phyloP scores from a whole-genome alignment of 176 grass and related monocot species.

The Triticum urartu region DNA sequence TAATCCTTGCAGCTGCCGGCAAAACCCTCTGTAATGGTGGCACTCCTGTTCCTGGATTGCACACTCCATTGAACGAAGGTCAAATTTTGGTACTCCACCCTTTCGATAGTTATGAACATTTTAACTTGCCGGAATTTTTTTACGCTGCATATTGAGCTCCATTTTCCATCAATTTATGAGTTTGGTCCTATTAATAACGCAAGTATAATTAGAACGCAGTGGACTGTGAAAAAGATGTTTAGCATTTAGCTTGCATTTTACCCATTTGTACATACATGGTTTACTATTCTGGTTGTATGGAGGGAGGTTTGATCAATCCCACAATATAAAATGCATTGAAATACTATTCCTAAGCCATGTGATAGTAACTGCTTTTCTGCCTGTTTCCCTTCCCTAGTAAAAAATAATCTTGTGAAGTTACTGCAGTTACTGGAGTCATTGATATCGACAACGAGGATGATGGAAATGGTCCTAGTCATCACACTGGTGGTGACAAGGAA shows the following conservation, averaged over 20 bases:
- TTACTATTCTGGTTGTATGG: neutral
- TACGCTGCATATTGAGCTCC: constrained; percentile 7
- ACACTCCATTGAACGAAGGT: constrained; percentile 5
- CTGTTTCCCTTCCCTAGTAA: neutral
- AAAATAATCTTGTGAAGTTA: neutral
- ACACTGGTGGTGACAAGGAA: neutral
- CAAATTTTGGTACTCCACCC: constrained; percentile 28
- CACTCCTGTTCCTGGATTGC: constrained; percentile 15
- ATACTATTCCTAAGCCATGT: constrained; percentile 13
- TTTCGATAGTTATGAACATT: constrained; percentile 11
- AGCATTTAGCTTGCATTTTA: constrained; percentile 5
- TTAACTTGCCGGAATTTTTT: constrained; percentile 3
- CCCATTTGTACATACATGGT: neutral
- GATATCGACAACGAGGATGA: constrained; percentile 23
- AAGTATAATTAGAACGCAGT: constrained; percentile 21
- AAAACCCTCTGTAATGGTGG: constrained; percentile 21
- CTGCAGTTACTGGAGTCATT: constrained; percentile 21
- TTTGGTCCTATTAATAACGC: neutral
- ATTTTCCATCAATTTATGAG: constrained; percentile 12
- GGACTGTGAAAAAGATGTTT: neutral
- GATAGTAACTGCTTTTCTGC: constrained; percentile 1
- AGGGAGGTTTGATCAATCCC: neutral
- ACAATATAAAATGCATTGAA: neutral
- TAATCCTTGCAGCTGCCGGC: constrained; percentile 13
- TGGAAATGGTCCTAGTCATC: neutral